Base-by-base conservation (phyloP, 2,329 filamentous ascomycete species). In the Tolypocladium pustulatum region DNA sequence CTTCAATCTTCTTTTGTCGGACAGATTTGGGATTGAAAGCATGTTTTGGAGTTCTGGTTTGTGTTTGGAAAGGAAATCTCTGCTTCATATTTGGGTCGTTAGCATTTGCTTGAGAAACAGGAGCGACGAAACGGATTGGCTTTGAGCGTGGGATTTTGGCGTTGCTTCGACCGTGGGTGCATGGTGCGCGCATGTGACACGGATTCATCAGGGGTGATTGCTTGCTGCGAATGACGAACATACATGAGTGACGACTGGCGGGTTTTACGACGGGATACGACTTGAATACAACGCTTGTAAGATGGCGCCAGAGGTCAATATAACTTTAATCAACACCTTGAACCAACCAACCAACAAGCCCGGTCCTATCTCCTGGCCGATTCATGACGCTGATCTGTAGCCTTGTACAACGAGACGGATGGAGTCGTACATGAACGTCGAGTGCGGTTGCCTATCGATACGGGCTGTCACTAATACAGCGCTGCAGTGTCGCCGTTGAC, bases 141-240 rank as follows among this genome's bases (percentile, higher is more conserved):
- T 61, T 63, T 59, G 53, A 67, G 66, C 65, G 63, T 62, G 65
- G 65, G 63, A 64, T 66, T 67, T 64, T 22, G 36, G 57, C 54
- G 38, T 36, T 20, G 25, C 22, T 25, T 55, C 36, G 32, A 32
- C 46, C 13, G 13, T 57, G 60, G 60, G 62, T 61, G 60, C 56
- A 59, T 59, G 52, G 22, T 56, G 43, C 27, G 43, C 34, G 51
- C 36, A 43, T 46, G 58, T 59, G 57, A 59, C 57, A 58, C 41
- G 57, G 53, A 25, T 30, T 27, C 52, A 5, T n/a, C 8, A n/a
- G 15, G 40, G 57, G 32, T 49, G 38, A 55, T 51, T 54, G 52
- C 52, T 38, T 38, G 54, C 25, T 13, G 54, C 25, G 27, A 52
- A 49, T n/a, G 40, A 36, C 32, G 52, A 46, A 13, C 20, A 43